These are phyloP conservation scores for Stramenopiles sp. DNA, from an alignment of 352 stramenopile species.

Conservation along the genomic window DNA sequence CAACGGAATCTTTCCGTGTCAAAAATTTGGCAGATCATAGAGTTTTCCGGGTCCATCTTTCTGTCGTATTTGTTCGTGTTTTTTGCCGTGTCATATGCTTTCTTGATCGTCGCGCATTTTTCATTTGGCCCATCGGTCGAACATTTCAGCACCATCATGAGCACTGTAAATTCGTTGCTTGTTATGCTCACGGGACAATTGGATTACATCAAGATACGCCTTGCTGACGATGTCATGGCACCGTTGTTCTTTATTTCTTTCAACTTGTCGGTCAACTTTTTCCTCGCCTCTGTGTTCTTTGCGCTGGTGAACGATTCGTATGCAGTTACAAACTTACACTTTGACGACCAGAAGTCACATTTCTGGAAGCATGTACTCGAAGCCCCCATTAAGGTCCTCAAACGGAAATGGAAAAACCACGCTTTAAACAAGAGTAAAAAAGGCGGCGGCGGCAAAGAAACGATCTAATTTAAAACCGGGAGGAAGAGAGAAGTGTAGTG, in stretches of 20 bases:
- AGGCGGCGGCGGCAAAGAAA: too few relatives aligned
- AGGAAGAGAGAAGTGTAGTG: too few relatives aligned
- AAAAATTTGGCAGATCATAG: constrained; percentile 6
- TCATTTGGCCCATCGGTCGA: background rate
- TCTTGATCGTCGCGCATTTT: constrained; percentile 10
- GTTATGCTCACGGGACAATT: background rate
- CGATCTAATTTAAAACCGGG: too few relatives aligned
- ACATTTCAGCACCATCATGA: background rate
- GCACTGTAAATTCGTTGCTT: constrained; percentile 1
- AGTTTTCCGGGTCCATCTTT: background rate
- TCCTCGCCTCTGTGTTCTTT: constrained; percentile 9
- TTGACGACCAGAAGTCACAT: background rate
- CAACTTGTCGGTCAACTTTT: constrained; percentile 12
- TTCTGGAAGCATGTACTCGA: background rate
- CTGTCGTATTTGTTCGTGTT: constrained; percentile 12
- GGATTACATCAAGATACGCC: background rate
- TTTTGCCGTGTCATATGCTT: background rate
- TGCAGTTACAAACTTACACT: background rate
- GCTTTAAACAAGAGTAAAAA: background rate
- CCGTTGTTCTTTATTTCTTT: background rate
- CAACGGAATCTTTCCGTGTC: constrained; percentile 4
- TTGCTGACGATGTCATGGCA: background rate
- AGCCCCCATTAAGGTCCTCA: background rate
- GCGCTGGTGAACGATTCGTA: constrained; percentile 5
- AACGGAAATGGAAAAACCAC: background rate